phyloP scores from a whole-genome alignment of 345 rosid genomes.

The Citrus hindsii region DNA sequence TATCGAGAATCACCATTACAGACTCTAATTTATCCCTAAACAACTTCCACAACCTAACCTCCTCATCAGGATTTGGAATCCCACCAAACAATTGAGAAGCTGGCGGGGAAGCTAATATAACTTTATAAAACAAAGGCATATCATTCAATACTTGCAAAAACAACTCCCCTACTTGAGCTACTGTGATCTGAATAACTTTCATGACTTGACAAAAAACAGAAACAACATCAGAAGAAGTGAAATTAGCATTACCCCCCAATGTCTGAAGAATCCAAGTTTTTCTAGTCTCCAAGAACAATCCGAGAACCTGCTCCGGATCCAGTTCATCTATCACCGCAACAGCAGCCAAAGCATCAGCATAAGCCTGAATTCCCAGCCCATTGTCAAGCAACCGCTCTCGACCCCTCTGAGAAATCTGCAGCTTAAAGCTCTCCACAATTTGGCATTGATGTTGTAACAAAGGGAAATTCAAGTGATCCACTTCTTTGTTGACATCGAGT shows the following conservation, averaged over 20 bases:
- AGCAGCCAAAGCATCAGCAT: constrained; percentile 87
- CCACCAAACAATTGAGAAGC: constrained; percentile 94
- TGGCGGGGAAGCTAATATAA: constrained; percentile 83
- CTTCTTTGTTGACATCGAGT: constrained; percentile 10
- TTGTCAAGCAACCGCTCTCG: constrained; percentile 80
- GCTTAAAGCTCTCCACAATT: constrained; percentile 92
- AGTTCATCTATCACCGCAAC: constrained; percentile 80
- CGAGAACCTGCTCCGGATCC: constrained; percentile 63
- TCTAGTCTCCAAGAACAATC: constrained; percentile 73
- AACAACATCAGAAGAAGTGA: constrained; percentile 41
- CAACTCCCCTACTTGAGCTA: constrained; percentile 90
- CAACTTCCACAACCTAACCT: constrained; percentile 81
- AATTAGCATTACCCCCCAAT: constrained; percentile 44
- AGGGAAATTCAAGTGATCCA: constrained; percentile 65
- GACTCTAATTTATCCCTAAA: constrained; percentile 81
- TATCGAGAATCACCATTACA: constrained; percentile 50
- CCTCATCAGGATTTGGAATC: constrained; percentile 89
- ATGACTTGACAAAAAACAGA: constrained; percentile 69
- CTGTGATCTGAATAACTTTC: constrained; percentile 69
- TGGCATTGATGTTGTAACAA: constrained; percentile 94
- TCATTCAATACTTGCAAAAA: constrained; percentile 88
- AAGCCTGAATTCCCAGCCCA: constrained; percentile 53
- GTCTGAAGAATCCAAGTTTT: constrained; percentile 68
- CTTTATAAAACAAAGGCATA: constrained; percentile 85
- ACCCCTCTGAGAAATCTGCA: constrained; percentile 92